Percentiles rank a stretch among this genome's conserved stretches.
These are phyloP conservation scores for Gloeopeniophorella convolvens DNA, from an alignment of 768 basidiomycete species.

Conservation along the genomic window DNA sequence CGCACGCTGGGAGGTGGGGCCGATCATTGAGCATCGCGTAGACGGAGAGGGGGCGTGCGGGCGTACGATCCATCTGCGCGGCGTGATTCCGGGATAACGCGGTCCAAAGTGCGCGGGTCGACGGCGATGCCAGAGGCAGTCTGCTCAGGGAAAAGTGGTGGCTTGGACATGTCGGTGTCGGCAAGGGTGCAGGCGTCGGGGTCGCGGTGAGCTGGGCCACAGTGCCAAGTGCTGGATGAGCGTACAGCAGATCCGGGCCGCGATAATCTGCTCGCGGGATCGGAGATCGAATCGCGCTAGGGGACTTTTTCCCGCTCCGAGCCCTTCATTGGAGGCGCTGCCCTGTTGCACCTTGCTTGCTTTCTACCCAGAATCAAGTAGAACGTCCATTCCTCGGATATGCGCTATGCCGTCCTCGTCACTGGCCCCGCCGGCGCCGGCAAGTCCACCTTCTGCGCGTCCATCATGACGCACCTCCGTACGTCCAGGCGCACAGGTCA, in stretches of 20 bases:
- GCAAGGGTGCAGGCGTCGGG: neutral
- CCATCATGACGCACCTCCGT: slow-evolving; percentile 84
- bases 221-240: too few species aligned
- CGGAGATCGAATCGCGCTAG: slow-evolving; percentile 13
- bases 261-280: too few species aligned
- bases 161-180: slow-evolving; percentile 29
- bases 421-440: slow-evolving; percentile 98
- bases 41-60: slow-evolving; percentile 6
- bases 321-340: too few species aligned
- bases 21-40: slow-evolving; percentile 3
- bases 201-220: neutral
- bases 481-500: slow-evolving; percentile 79
- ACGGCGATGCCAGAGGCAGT: slow-evolving; percentile 73
- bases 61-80: slow-evolving; percentile 82
- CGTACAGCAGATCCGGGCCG: too few species aligned
- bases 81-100: slow-evolving; percentile 80
- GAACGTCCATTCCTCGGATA: slow-evolving; percentile 25
- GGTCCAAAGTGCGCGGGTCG: slow-evolving; percentile 79
- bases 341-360: too few species aligned
- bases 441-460: slow-evolving; percentile 88
- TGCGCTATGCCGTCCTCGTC: slow-evolving; percentile 86
- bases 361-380: too few species aligned
- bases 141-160: slow-evolving; percentile 66
- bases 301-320: neutral
- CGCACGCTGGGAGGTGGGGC: slow-evolving; percentile 50